Evolutionary conservation across 768 basidiomycete species (phyloP).

Genomic region (Roridomyces roridus): DNA sequence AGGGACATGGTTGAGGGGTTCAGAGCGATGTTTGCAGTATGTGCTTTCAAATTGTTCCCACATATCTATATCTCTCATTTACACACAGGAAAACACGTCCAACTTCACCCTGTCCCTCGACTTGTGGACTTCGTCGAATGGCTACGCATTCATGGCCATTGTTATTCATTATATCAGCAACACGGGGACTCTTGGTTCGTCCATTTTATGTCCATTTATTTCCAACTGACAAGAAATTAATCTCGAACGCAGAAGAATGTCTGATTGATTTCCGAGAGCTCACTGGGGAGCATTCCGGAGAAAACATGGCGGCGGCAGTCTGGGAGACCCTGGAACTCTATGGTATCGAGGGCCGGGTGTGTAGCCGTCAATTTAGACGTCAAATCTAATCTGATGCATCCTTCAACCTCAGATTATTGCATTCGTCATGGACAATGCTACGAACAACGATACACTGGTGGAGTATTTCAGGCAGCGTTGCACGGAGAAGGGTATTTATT

Average conservation of each 20-base stretch:
- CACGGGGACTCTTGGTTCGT: slow-evolving; percentile 29
- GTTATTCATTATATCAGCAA: slow-evolving; percentile 34
- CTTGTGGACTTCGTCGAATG: slow-evolving; percentile 37
- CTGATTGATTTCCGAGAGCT: slow-evolving; percentile 44
- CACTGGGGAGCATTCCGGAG: slow-evolving; percentile 23
- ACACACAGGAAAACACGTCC: background rate
- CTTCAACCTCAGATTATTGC: slow-evolving; percentile 27
- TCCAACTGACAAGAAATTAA: too few species aligned
- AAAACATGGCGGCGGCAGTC: slow-evolving; percentile 35
- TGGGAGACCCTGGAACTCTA: slow-evolving; percentile 36
- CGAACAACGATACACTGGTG: slow-evolving; percentile 42
- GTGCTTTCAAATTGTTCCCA: background rate
- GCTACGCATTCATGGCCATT: slow-evolving; percentile 35
- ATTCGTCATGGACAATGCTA: slow-evolving; percentile 33
- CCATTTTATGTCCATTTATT: background rate
- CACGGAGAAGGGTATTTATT: slow-evolving; percentile 10
- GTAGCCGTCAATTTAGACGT: background rate
- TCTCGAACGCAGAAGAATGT: slow-evolving; percentile 5
- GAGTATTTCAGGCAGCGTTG: slow-evolving; percentile 23
- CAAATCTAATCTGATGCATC: too few species aligned
- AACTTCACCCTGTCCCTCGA: slow-evolving; percentile 30
- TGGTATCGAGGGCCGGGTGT: slow-evolving; percentile 28
- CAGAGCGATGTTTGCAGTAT: background rate
- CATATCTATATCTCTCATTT: too few species aligned
- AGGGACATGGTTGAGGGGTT: background rate